Evolutionary conservation across 2,329 filamentous ascomycete species (phyloP).

Genomic region (Orbilia oligospora): DNA sequence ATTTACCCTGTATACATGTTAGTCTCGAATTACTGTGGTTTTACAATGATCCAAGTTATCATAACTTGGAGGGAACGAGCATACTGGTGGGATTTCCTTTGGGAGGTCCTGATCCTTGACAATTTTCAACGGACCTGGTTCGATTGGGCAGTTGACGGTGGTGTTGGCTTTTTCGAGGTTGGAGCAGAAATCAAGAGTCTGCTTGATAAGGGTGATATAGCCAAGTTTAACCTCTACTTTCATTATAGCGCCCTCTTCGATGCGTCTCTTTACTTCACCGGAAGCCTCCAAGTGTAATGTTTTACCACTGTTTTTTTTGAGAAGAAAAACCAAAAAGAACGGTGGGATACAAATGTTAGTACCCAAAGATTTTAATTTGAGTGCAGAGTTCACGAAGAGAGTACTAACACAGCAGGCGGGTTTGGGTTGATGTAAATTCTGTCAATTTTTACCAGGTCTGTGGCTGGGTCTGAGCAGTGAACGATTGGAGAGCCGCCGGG

Average conservation of each 20-base stretch:
- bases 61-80: conserved; percentile 66
- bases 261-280: conserved; percentile 79
- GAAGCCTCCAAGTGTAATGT: conserved; percentile 83
- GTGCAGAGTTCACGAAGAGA: background rate
- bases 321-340: no score
- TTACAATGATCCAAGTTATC: background rate
- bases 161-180: conserved; percentile 81
- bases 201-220: conserved; percentile 87
- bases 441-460: conserved; percentile 40
- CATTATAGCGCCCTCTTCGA: conserved; percentile 85
- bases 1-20: conserved; percentile 77
- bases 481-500: conserved; percentile 51
- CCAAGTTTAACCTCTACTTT: conserved; percentile 92
- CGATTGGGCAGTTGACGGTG: conserved; percentile 87
- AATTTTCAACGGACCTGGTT: conserved; percentile 81
- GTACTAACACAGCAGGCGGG: conserved; percentile 45
- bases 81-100: conserved; percentile 86
- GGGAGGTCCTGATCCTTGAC: conserved; percentile 88
- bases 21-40: background rate
- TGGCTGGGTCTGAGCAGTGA: conserved; percentile 37
- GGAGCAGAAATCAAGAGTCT: conserved; percentile 83
- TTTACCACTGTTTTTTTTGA: conserved; percentile 75
- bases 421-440: conserved; percentile 38
- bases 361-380: background rate
- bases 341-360: background rate